These are phyloP conservation scores for Talinum fruticosum DNA, from an alignment of 148 eudicot genomes.

Conservation along the genomic window DNA sequence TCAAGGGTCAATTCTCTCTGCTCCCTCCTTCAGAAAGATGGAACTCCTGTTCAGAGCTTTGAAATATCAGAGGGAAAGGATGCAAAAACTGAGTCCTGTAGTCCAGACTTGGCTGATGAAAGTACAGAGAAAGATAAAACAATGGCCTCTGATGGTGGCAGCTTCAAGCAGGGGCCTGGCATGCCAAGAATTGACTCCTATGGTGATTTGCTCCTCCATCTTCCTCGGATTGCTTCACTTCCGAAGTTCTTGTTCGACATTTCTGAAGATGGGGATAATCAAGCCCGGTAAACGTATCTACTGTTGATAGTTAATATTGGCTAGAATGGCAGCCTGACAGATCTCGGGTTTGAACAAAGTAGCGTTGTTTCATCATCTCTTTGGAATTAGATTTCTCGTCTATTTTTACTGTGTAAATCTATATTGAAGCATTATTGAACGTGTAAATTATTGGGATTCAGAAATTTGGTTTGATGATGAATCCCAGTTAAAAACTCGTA, in stretches of 20 bases:
- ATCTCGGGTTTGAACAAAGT: no score
- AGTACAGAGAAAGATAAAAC: slow-evolving; percentile 7
- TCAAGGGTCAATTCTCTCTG: slow-evolving; percentile 64
- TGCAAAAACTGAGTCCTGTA: neutral
- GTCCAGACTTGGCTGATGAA: slow-evolving; percentile 4
- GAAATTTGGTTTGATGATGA: slow-evolving; percentile 55
- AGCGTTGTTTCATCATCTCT: neutral
- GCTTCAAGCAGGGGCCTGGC: slow-evolving; percentile 35
- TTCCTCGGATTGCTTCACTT: slow-evolving; percentile 79
- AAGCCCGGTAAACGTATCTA: slow-evolving; percentile 20
- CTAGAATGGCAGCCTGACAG: neutral
- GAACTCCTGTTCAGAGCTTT: slow-evolving; percentile 20
- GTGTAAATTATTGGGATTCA: slow-evolving; percentile 39
- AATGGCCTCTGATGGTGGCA: slow-evolving; percentile 18
- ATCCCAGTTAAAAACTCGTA: slow-evolving; percentile 32
- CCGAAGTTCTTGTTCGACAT: slow-evolving; percentile 70
- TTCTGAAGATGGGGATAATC: slow-evolving; percentile 60
- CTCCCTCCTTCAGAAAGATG: slow-evolving; percentile 58
- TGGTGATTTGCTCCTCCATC: slow-evolving; percentile 59
- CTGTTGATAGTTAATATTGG: neutral
- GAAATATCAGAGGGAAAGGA: slow-evolving; percentile 25
- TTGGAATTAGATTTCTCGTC: slow-evolving; percentile 7
- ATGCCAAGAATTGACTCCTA: slow-evolving; percentile 74
- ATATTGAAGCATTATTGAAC: slow-evolving; percentile 9
- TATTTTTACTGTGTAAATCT: neutral